These are phyloP conservation scores for Coemansia sp. DNA, from an alignment of 192 early-diverging fungal species.

Conservation along the genomic window DNA sequence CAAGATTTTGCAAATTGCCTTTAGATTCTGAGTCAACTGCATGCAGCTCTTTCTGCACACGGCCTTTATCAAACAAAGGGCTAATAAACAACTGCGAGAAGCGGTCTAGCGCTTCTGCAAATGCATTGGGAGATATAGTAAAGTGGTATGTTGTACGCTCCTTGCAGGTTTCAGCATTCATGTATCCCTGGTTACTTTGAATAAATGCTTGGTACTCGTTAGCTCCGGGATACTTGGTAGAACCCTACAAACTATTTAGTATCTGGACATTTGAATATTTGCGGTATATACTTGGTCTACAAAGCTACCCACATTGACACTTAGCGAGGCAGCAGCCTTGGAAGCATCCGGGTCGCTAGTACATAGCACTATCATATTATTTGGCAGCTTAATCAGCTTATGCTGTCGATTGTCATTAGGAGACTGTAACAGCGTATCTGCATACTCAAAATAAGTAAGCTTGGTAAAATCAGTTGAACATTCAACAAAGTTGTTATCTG, in stretches of 20 bases:
- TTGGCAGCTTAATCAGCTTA: conserved; percentile 56
- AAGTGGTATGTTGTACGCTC: conserved; percentile 22
- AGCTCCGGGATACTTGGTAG: conserved; percentile 66
- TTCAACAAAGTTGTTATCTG: too few species aligned
- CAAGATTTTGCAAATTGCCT: conserved; percentile 71
- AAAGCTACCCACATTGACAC: conserved; percentile 62
- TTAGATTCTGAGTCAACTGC: conserved; percentile 94
- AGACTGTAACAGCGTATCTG: conserved; percentile 43
- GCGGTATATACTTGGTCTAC: conserved; percentile 33
- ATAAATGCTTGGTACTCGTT: conserved; percentile 57
- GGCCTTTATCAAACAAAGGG: conserved; percentile 76
- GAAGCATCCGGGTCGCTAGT: conserved; percentile 55
- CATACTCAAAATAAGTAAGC: conserved; percentile 16
- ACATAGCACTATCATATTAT: conserved; percentile 59
- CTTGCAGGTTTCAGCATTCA: conserved; percentile 30
- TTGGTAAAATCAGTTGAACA: too few species aligned
- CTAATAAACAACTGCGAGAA: conserved; percentile 82
- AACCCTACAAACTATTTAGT: conserved; percentile 41
- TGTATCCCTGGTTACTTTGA: conserved; percentile 17
- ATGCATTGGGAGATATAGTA: conserved; percentile 26
- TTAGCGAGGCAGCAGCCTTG: conserved; percentile 57
- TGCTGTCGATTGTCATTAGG: conserved; percentile 59
- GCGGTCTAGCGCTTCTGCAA: conserved; percentile 61
- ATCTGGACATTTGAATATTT: background rate
- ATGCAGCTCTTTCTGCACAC: conserved; percentile 80